Percentiles rank a stretch among this genome's conserved stretches.
phyloP scores from a whole-genome alignment of 805 yeast genomes.

The Barnettozyma populi region DNA sequence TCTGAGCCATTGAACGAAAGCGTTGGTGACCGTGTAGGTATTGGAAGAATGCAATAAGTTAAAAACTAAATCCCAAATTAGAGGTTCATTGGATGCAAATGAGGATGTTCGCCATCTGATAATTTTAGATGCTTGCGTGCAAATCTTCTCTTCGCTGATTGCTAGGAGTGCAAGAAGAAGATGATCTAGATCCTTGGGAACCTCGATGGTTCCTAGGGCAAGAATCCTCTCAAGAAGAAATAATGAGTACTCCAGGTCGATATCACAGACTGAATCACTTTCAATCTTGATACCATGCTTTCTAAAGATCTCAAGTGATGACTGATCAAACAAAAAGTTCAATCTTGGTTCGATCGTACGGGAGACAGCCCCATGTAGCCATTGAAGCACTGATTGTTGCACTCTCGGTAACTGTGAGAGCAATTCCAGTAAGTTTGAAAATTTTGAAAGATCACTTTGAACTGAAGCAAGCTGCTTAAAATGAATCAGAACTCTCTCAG shows the following conservation, averaged over 20 bases:
- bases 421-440: background rate
- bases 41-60: conserved; percentile 28
- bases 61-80: conserved; percentile 45
- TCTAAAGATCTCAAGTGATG: background rate
- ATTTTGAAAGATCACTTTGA: background rate
- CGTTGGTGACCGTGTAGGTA: conserved; percentile 34
- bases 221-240: conserved; percentile 15
- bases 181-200: conserved; percentile 19
- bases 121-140: conserved; percentile 33
- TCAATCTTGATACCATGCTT: background rate
- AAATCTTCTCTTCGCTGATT: conserved; percentile 33
- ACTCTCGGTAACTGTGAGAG: conserved; percentile 11
- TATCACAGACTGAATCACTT: background rate
- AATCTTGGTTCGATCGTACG: conserved; percentile 4
- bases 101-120: conserved; percentile 47
- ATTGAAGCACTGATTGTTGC: conserved; percentile 2
- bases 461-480: background rate
- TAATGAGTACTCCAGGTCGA: background rate
- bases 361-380: conserved; percentile 7
- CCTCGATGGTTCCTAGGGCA: conserved; percentile 5
- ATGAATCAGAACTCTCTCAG: conserved; percentile 1
- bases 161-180: conserved; percentile 33
- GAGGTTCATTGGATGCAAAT: conserved; percentile 15
- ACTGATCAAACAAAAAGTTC: conserved; percentile 2
- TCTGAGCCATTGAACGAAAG: conserved; percentile 52